Percentiles rank a stretch among this genome's conserved stretches.
These are phyloP conservation scores for Obelidium mucronatum DNA, from an alignment of 192 early-diverging fungal species.

Conservation along the genomic window DNA sequence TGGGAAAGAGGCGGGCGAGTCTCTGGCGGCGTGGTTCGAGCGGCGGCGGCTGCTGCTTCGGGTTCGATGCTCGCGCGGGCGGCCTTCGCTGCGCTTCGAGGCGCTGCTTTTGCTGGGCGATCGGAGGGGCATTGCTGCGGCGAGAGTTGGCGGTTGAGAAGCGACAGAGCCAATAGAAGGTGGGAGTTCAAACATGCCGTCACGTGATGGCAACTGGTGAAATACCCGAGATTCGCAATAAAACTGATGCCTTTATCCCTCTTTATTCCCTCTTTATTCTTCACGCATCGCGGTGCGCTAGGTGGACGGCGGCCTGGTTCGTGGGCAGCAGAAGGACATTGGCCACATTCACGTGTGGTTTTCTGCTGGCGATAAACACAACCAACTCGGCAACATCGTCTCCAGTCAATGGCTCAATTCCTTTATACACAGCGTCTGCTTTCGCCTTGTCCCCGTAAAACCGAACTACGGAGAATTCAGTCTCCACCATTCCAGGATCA, in stretches of 20 bases:
- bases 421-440: conserved; percentile 75
- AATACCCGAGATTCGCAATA: too few relatives aligned
- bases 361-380: conserved; percentile 80
- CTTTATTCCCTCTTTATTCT: background rate
- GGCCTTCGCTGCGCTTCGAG: background rate
- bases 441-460: conserved; percentile 70
- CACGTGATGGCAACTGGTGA: background rate
- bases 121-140: background rate
- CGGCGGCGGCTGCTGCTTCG: background rate
- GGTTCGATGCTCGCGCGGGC: background rate
- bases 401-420: conserved; percentile 71
- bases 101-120: background rate
- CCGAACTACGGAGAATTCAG: conserved; percentile 87
- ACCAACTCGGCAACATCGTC: conserved; percentile 77
- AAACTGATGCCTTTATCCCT: too few relatives aligned
- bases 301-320: conserved; percentile 53
- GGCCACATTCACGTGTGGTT: conserved; percentile 76
- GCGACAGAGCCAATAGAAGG: background rate
- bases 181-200: background rate
- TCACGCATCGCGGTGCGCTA: conserved; percentile 27
- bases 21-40: background rate
- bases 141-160: background rate
- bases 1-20: too few relatives aligned
- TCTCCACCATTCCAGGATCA: conserved; percentile 85
- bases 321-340: conserved; percentile 67